Evolutionary conservation across 2,329 filamentous ascomycete species (phyloP).

Genomic region (Purpureocillium lavendulum): DNA sequence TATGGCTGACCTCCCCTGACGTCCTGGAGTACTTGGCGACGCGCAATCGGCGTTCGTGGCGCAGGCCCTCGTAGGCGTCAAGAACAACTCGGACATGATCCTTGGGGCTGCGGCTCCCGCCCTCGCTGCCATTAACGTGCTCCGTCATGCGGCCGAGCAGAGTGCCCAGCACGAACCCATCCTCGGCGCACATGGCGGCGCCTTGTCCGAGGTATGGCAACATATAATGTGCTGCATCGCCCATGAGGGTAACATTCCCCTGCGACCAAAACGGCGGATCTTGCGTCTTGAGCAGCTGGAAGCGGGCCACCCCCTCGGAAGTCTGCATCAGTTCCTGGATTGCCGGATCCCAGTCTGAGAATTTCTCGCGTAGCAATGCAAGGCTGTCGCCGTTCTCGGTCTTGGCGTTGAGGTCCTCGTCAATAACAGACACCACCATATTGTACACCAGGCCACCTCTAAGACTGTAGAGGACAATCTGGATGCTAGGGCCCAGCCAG

Average conservation of each 20-base stretch:
- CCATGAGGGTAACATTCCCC: slow-evolving; percentile 8
- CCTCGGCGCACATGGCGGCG: slow-evolving; percentile 16
- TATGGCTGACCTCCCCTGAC: slow-evolving; percentile 5
- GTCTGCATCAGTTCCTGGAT: slow-evolving; percentile 4
- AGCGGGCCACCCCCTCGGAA: slow-evolving; percentile 4
- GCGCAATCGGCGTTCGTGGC: too few relatives aligned
- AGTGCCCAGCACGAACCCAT: slow-evolving; percentile 13
- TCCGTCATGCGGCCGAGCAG: slow-evolving; percentile 16
- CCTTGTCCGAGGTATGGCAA: slow-evolving; percentile 16
- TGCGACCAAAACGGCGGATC: slow-evolving; percentile 5
- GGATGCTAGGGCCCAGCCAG: slow-evolving; percentile 5
- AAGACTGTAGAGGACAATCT: slow-evolving; percentile 7
- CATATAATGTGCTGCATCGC: slow-evolving; percentile 13
- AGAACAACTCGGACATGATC: slow-evolving; percentile 3
- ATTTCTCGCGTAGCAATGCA: not conserved
- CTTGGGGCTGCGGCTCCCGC: not conserved
- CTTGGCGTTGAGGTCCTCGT: slow-evolving; percentile 3
- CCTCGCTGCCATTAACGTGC: not conserved
- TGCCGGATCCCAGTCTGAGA: slow-evolving; percentile 5
- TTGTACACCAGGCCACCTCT: slow-evolving; percentile 4
- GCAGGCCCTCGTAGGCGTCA: too few relatives aligned
- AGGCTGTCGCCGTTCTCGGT: not conserved
- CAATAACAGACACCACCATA: slow-evolving; percentile 4
- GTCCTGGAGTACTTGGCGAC: slow-evolving; percentile 1
- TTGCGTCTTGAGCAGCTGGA: slow-evolving; percentile 5